Conservation (phyloP, 2,329 filamentous ascomycete genomes). For the Ceratocystis destructans region DNA sequence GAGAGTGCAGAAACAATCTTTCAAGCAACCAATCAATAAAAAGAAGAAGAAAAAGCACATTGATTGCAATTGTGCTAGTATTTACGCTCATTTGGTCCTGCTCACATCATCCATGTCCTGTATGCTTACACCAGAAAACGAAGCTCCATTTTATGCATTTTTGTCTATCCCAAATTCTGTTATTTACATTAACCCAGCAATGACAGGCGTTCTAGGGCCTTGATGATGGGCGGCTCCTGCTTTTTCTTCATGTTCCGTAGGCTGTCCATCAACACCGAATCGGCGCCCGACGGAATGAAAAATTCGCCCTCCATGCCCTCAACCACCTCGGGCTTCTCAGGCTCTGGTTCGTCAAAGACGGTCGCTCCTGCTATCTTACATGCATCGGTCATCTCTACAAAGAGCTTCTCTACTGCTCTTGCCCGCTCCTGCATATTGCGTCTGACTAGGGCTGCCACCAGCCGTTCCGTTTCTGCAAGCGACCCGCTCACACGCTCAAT, state of each 20-base stretch:
- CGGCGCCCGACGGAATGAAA: slow-evolving; percentile 34
- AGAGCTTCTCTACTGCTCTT: slow-evolving; percentile 57
- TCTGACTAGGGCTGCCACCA: slow-evolving; percentile 65
- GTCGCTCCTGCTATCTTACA: slow-evolving; percentile 55
- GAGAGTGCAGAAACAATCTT: background rate
- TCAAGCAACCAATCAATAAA: background rate
- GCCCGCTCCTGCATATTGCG: slow-evolving; percentile 81
- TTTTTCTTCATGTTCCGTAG: slow-evolving; percentile 33
- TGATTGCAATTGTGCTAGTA: background rate
- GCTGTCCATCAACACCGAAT: slow-evolving; percentile 40
- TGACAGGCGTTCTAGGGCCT: slow-evolving; percentile 35
- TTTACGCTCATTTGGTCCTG: background rate
- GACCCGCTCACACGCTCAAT: slow-evolving; percentile 67
- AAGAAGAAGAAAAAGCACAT: background rate
- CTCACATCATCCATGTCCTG: background rate
- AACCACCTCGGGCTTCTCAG: slow-evolving; percentile 21
- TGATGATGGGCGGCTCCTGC: slow-evolving; percentile 37
- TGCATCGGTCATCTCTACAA: slow-evolving; percentile 58
- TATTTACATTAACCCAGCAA: slow-evolving; percentile 33
- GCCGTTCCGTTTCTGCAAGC: slow-evolving; percentile 54
- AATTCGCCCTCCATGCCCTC: slow-evolving; percentile 20
- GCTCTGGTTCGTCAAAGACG: slow-evolving; percentile 40
- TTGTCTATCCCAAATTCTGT: background rate
- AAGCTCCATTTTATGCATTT: background rate
- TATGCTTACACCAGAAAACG: background rate